Conservation (phyloP, 192 early-diverging fungal species). For the Lunasporangiospora selenospora region DNA sequence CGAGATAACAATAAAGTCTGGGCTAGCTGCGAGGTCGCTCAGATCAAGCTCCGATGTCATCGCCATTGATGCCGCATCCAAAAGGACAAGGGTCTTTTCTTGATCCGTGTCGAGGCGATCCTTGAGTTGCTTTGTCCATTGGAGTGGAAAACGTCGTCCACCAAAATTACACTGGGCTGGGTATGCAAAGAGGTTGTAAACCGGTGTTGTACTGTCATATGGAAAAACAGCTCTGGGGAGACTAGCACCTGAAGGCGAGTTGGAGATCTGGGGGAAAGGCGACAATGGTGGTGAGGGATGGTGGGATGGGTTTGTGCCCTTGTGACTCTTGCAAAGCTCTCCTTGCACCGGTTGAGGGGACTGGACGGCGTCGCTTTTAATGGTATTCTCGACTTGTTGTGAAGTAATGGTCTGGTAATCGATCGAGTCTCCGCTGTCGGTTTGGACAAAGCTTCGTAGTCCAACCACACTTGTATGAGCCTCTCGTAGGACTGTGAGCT, state of each 20-base stretch:
- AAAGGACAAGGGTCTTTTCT: conserved; percentile 58
- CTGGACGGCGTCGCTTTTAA: no score
- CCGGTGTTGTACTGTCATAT: background rate
- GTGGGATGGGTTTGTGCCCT: background rate
- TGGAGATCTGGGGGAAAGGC: conserved; percentile 6
- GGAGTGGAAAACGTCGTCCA: conserved; percentile 73
- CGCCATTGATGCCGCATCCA: conserved; percentile 79
- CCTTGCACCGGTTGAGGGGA: no score
- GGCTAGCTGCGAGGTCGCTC: conserved; percentile 44
- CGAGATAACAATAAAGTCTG: conserved; percentile 77
- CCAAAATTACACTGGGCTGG: conserved; percentile 90
- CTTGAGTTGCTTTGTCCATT: conserved; percentile 58
- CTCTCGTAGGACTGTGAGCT: conserved; percentile 67
- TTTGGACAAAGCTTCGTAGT: conserved; percentile 61
- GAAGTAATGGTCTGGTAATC: conserved; percentile 23
- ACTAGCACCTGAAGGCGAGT: no score
- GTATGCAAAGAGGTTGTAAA: conserved; percentile 70
- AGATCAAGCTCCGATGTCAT: conserved; percentile 71
- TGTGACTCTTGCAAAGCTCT: no score
- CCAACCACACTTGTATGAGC: conserved; percentile 83
- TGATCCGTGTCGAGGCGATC: conserved; percentile 20
- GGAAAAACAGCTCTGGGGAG: no score
- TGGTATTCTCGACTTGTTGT: conserved; percentile 23
- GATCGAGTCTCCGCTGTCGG: conserved; percentile 22
- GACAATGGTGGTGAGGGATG: conserved; percentile 40